Base-by-base conservation (phyloP, 345 rosid species). In the Populus euphratica region DNA sequence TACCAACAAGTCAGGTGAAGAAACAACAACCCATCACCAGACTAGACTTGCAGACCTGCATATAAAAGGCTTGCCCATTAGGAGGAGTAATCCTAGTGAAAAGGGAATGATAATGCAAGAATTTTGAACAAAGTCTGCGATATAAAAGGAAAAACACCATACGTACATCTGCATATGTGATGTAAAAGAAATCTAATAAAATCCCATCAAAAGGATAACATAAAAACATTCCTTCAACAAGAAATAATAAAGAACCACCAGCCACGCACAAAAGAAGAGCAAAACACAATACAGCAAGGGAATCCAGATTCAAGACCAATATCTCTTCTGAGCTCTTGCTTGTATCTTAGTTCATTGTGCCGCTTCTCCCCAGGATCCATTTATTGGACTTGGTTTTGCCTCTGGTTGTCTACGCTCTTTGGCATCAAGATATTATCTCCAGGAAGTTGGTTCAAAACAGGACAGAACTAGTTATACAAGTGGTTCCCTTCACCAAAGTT, bases 11-110 rank as follows among this genome's bases (percentile, higher is more conserved):
- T 84, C 89, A 88, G 54, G 91, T 88, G 87, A 90, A 88, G 89
- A 86, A 88, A 90, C 91, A 67, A 90, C 86, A 17, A 88, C 84
- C 93, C 93, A 90, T 36, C 91, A 91, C 93, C 93, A 90, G 31
- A 90, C 90, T 56, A 90, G 84, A 73, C 75, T 81, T 23, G 93
- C 90, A 63, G 91, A 5, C 91, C 91, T 54, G 89, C 90, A 41
- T 88, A 83, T 38, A 80, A 68, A 35, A 90, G 90, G 88, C 91
- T 90, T 66, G 89, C 27, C 93, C 93, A 76, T 86, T 88, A 79
- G 87, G 73, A 8, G 92, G 92, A 64, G 87, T 86, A 47, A 78
- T 72, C 81, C 93, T 91, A 2, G 90, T 85, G 81, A 90, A 90
- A 44, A 90, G 90, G 33, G 76, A 90, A 88, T 16, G 93, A 83